These are phyloP conservation scores for Apiotrichum veenhuisii DNA, from an alignment of 1,284 basidiomycete genomes.

Conservation along the genomic window DNA sequence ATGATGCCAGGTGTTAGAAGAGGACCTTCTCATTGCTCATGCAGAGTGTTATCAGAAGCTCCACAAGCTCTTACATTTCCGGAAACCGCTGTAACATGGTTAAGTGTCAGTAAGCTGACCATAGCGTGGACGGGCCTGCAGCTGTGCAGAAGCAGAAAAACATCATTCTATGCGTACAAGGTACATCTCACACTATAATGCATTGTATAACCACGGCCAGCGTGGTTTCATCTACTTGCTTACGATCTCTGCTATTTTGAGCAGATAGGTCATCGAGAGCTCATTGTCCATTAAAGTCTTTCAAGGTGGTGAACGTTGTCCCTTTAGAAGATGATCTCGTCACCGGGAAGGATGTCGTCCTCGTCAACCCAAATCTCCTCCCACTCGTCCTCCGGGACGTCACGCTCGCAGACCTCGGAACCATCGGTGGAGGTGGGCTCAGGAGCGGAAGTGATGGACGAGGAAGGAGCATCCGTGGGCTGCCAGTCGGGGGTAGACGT, in stretches of 20 bases:
- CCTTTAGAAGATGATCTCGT: constrained; percentile 20
- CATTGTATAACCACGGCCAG: neutral
- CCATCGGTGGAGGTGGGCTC: neutral
- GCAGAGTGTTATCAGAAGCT: no score
- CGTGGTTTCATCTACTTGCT: neutral
- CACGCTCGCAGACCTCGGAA: constrained; percentile 15
- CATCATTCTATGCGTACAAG: neutral
- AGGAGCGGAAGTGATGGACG: neutral
- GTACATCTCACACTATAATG: constrained; percentile 5
- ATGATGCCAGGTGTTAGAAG: no score
- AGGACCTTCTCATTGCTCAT: no score
- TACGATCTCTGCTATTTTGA: neutral
- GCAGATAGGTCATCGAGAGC: neutral
- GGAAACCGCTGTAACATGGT: no score
- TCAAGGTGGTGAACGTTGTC: neutral
- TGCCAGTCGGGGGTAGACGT: neutral
- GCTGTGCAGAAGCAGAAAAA: no score
- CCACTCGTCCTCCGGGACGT: constrained; percentile 24
- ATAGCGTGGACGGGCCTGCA: no score
- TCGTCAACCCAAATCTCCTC: constrained; percentile 37
- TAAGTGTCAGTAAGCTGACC: no score
- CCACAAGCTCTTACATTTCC: no score
- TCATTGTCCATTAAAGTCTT: neutral
- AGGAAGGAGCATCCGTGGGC: neutral
- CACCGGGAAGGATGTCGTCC: constrained; percentile 26